Percentiles rank a stretch among this genome's conserved stretches.
Evolutionary conservation across 352 stramenopile genomes (phyloP).

Genomic region (Pythium dissotocum): DNA sequence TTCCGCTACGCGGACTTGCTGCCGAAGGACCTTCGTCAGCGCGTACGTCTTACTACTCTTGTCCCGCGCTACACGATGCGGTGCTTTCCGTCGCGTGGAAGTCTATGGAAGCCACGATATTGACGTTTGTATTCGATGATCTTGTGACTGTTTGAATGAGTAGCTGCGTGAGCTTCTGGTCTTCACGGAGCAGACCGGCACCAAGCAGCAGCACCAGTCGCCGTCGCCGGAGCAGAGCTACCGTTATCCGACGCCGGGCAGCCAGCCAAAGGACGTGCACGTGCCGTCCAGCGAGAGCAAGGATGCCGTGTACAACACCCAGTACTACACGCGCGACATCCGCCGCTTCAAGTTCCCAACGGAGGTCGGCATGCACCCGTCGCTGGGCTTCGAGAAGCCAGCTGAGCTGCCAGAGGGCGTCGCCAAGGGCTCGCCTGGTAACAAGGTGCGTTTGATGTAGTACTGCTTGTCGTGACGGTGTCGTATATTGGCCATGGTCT

Average conservation of each 20-base stretch:
- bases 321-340: slow-evolving; percentile 90
- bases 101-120: slow-evolving; percentile 1
- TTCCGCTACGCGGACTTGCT: slow-evolving; percentile 78
- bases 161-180: slow-evolving; percentile 81
- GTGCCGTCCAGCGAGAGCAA: slow-evolving; percentile 74
- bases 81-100: neutral
- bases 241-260: slow-evolving; percentile 78
- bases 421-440: slow-evolving; percentile 72
- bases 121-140: neutral
- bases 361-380: slow-evolving; percentile 75
- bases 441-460: slow-evolving; percentile 46
- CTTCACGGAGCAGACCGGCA: slow-evolving; percentile 78
- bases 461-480: neutral
- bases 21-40: slow-evolving; percentile 64
- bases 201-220: slow-evolving; percentile 72
- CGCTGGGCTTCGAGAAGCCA: slow-evolving; percentile 54
- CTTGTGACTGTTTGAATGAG: neutral
- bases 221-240: slow-evolving; percentile 62
- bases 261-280: slow-evolving; percentile 61
- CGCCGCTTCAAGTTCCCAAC: slow-evolving; percentile 64
- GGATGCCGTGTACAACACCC: slow-evolving; percentile 83
- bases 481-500: neutral
- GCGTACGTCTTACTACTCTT: slow-evolving; percentile 31
- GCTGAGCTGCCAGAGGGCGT: slow-evolving; percentile 66
- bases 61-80: neutral